A percentile compares a stretch with the other conserved stretches of the same genome.
These are phyloP conservation scores for Chaetomium tenue DNA, from an alignment of 495 filamentous ascomycete genomes.

Conservation along the genomic window DNA sequence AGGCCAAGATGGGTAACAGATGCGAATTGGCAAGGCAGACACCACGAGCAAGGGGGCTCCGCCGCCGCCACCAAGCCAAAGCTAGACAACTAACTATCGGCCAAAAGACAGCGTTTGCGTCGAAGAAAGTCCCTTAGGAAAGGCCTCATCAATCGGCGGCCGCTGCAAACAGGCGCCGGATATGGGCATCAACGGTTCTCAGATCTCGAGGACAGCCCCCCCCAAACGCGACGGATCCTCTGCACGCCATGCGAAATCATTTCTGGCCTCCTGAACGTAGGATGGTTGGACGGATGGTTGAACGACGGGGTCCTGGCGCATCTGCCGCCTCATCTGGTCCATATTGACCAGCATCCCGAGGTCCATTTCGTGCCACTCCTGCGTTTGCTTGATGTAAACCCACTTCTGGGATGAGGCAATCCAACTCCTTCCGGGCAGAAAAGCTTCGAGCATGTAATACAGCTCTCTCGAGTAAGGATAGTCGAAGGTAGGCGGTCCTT, in stretches of 20 bases:
- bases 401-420: conserved; percentile 37
- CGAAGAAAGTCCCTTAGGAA: background rate
- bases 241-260: background rate
- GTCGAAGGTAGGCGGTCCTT: conserved; percentile 49
- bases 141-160: background rate
- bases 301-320: too few species aligned
- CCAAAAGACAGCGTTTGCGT: too few species aligned
- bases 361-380: conserved; percentile 44
- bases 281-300: background rate
- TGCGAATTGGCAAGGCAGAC: background rate
- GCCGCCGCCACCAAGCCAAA: conserved; percentile 6
- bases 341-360: conserved; percentile 11
- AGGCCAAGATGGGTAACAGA: background rate
- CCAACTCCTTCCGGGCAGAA: conserved; percentile 50
- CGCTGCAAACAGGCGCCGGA: background rate
- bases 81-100: background rate
- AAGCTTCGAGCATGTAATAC: conserved; percentile 55
- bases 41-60: background rate
- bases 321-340: background rate
- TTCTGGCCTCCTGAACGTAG: background rate
- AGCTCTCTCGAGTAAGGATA: conserved; percentile 53
- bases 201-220: background rate
- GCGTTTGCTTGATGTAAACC: conserved; percentile 45
- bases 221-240: background rate
- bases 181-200: background rate